Evolutionary conservation across 768 basidiomycete genomes (phyloP), one percentile per base, ranked within the genome.

Genomic region (Suillus subalutaceus): DNA sequence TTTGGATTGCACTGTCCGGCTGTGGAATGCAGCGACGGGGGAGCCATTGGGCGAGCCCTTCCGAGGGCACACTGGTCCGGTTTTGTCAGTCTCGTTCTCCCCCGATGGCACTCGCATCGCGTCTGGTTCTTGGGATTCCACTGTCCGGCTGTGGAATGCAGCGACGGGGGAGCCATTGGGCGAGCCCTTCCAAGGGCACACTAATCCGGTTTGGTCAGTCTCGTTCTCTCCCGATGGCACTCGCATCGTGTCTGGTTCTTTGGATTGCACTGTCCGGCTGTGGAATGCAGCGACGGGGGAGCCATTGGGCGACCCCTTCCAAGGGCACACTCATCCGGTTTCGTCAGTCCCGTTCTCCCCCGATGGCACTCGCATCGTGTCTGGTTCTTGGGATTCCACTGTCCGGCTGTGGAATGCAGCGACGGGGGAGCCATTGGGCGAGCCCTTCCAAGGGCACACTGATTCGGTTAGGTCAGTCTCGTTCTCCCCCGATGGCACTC

Each of bases 21-120:
- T 37, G 71, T 75, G 74, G 75, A 64, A 73, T 68, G 64, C 66
- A 9, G 59, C 63, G 16, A 73, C 62, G 4, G 63, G 65, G 12
- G 38, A 46, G 18, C 20, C 40, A 60, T 8, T 55, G 20, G 44
- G 35, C n/a, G 35, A 46, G 44, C 32, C 67, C 26, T 20, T 70
- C 41, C 20, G 32, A 50, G 67, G 67, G 30, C 68, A 69, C 58
- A 64, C 44, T 8, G 4, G 0, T 35, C 4, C 9, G 6, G 67
- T 69, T 38, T 6, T 0, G 1, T 69, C 67, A 16, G 50, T 64
- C 37, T 55, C 66, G 12, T 67, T 71, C 59, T 71, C 70, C 1
- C 66, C 69, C 1, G 64, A 67, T 62, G 57, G 63, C 9, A 62
- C 23, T 32, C 26, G 60, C 43, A 37, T 70, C 13, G 57, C 52